These are phyloP conservation scores for Starmerella cellae DNA, from an alignment of 805 yeast species.

Conservation along the genomic window DNA sequence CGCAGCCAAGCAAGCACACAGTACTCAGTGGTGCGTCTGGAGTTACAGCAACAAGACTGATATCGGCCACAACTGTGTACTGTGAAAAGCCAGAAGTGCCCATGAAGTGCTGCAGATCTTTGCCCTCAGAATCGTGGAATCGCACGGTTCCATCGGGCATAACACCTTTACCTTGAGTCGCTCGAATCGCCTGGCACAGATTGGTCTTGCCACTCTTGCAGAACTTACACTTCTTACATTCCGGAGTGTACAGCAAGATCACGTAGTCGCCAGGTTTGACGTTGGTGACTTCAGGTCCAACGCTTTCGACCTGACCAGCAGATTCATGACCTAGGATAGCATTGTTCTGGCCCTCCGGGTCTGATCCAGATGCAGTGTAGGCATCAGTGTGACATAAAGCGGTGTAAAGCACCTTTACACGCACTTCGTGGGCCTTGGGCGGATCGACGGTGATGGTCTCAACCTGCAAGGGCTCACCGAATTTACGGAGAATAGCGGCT, in stretches of 20 bases:
- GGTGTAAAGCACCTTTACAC: conserved; percentile 73
- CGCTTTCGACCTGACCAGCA: conserved; percentile 89
- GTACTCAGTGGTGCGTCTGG: conserved; percentile 71
- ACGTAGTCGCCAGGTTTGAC: conserved; percentile 92
- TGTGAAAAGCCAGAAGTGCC: conserved; percentile 96
- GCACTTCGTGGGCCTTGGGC: conserved; percentile 94
- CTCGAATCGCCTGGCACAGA: conserved; percentile 88
- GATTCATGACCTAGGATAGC: conserved; percentile 94
- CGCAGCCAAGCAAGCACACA: conserved; percentile 91
- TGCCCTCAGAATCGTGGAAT: conserved; percentile 57
- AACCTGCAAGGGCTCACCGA: conserved; percentile 56
- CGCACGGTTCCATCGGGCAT: conserved; percentile 98
- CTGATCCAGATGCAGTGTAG: conserved; percentile 83
- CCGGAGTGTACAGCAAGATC: conserved; percentile 89
- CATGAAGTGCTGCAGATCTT: conserved; percentile 83
- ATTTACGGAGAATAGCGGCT: conserved; percentile 98
- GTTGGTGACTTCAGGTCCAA: conserved; percentile 85
- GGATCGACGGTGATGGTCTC: conserved; percentile 86
- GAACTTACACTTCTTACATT: conserved; percentile 88
- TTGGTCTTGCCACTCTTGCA: conserved; percentile 93
- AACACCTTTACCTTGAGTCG: conserved; percentile 95
- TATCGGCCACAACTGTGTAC: conserved; percentile 96
- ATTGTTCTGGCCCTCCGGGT: conserved; percentile 95
- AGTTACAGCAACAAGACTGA: conserved; percentile 85
- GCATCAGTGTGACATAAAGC: conserved; percentile 99